Percentiles rank a stretch among this genome's conserved stretches.
Conservation (phyloP, 2,329 filamentous ascomycete species). For the Clarireedia homoeocarpa region DNA sequence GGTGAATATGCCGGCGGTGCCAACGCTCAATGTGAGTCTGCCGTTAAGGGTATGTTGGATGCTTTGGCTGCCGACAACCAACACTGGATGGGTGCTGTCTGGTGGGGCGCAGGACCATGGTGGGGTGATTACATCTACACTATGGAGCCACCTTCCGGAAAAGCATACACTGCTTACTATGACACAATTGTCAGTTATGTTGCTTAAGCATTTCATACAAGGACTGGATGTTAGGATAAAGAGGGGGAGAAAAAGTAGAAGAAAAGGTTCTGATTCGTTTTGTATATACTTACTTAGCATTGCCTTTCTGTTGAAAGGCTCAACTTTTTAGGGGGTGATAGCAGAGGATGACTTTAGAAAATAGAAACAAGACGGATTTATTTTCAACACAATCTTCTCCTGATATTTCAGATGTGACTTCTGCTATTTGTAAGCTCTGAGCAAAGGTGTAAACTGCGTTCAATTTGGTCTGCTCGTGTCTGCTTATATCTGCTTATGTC, state of each 20-base stretch:
- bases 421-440: neutral
- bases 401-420: neutral
- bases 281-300: constrained; percentile 3
- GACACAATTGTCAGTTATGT: neutral
- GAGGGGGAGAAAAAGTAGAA: neutral
- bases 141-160: constrained; percentile 41
- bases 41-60: constrained; percentile 40
- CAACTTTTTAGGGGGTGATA: neutral
- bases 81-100: constrained; percentile 43
- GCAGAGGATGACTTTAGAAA: too few relatives aligned
- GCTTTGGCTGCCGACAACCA: constrained; percentile 41
- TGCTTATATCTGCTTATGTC: too few relatives aligned
- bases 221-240: neutral
- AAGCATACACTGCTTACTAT: constrained; percentile 24
- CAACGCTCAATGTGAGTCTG: constrained; percentile 41
- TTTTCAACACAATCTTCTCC: too few relatives aligned
- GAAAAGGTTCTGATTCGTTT: constrained; percentile 1
- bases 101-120: constrained; percentile 50
- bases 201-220: neutral
- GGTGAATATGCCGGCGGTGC: constrained; percentile 48
- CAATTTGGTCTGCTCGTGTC: too few relatives aligned
- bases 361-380: too few relatives aligned
- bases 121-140: constrained; percentile 40
- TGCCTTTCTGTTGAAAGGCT: neutral
- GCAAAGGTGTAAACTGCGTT: too few relatives aligned